Percentiles rank a stretch among this genome's conserved stretches.
Evolutionary conservation across 2,329 filamentous ascomycete species (phyloP).

Genomic region (Mycogone perniciosa): DNA sequence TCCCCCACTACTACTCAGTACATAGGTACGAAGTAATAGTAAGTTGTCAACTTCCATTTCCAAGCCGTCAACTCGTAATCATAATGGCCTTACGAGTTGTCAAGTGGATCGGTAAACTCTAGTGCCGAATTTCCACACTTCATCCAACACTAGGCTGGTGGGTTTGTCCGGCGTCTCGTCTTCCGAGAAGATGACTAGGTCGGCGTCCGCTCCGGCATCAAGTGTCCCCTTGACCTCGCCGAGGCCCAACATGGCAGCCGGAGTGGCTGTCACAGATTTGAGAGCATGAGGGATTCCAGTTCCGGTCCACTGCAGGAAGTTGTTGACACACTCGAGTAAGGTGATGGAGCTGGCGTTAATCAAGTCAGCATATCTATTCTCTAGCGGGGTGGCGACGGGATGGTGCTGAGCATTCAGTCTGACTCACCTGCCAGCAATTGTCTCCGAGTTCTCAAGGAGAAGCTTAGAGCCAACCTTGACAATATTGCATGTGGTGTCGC

Average conservation of each 20-base stretch:
- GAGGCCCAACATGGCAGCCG: constrained; percentile 69
- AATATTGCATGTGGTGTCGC: constrained; percentile 49
- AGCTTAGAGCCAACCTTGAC: constrained; percentile 67
- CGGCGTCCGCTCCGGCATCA: constrained; percentile 57
- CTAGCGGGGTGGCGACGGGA: neutral
- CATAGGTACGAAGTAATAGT: no score
- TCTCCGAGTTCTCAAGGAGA: constrained; percentile 70
- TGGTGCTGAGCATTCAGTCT: neutral
- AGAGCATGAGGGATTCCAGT: constrained; percentile 62
- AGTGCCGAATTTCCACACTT: constrained; percentile 74
- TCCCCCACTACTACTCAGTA: neutral
- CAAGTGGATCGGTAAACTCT: constrained; percentile 33
- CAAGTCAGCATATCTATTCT: neutral
- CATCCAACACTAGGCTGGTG: constrained; percentile 56
- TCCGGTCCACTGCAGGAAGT: constrained; percentile 71
- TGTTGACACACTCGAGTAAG: constrained; percentile 75
- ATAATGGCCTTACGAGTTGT: neutral
- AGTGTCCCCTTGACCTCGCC: constrained; percentile 60
- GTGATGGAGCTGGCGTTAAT: constrained; percentile 50
- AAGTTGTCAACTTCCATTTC: no score
- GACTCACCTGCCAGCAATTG: constrained; percentile 67
- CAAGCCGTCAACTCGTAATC: no score
- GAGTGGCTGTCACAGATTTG: constrained; percentile 67
- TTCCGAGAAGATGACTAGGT: constrained; percentile 62
- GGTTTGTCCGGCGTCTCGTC: constrained; percentile 40